phyloP scores from a whole-genome alignment of 768 basidiomycete genomes.

The Boletus rubroflammeus region DNA sequence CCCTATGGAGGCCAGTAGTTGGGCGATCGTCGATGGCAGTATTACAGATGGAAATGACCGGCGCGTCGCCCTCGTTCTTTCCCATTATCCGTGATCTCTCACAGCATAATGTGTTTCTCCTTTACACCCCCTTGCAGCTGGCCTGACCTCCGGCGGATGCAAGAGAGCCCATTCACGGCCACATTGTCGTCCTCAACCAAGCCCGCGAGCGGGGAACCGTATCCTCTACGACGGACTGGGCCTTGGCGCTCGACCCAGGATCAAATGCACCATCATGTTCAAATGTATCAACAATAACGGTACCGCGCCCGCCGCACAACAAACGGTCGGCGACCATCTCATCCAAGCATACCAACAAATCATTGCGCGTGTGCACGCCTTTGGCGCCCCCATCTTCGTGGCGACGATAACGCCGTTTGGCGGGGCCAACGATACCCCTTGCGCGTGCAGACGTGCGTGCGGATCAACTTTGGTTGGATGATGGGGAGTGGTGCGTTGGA shows the following conservation, averaged over 20 bases:
- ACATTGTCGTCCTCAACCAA: too few species aligned
- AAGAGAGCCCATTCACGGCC: too few species aligned
- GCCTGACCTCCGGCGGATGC: too few species aligned
- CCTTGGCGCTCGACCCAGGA: not conserved
- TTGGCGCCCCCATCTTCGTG: not conserved
- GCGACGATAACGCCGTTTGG: not conserved
- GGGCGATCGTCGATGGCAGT: slow-evolving; percentile 1
- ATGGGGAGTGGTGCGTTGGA: not conserved
- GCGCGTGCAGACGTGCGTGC: not conserved
- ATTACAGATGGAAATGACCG: slow-evolving; percentile 3
- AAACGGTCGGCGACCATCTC: not conserved
- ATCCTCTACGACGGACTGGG: not conserved
- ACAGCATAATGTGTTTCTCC: not conserved
- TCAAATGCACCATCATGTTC: slow-evolving; percentile 6
- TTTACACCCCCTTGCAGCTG: not conserved
- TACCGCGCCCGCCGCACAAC: not conserved
- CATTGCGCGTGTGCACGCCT: not conserved
- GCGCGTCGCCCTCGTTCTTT: not conserved
- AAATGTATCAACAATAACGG: slow-evolving; percentile 11
- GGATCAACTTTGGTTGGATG: slow-evolving; percentile 3
- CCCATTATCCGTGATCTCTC: not conserved
- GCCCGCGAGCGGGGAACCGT: not conserved
- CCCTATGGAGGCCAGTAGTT: not conserved
- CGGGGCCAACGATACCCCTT: too few species aligned
- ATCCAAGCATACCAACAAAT: not conserved